phyloP scores from a whole-genome alignment of 1,284 basidiomycete species.

The Sporisorium graminicola region DNA sequence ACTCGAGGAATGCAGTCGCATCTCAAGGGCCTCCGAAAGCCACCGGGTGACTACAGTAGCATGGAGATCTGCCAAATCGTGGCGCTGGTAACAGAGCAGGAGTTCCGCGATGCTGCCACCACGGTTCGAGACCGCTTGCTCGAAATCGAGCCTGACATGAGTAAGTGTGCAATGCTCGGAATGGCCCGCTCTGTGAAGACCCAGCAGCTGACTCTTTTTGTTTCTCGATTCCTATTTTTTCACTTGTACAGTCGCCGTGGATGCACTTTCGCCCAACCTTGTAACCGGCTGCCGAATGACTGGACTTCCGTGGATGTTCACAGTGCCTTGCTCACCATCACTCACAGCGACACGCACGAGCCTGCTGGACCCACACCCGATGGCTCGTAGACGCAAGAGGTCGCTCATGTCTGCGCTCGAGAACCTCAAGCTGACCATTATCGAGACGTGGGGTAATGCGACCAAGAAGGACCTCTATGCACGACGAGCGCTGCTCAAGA shows the following conservation, averaged over 20 bases:
- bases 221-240: background rate
- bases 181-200: background rate
- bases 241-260: conserved; percentile 38
- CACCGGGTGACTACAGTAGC: conserved; percentile 35
- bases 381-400: conserved; percentile 39
- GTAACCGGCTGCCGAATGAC: conserved; percentile 58
- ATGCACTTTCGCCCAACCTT: conserved; percentile 55
- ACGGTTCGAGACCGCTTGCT: conserved; percentile 39
- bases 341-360: conserved; percentile 33
- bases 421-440: conserved; percentile 36
- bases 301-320: conserved; percentile 49
- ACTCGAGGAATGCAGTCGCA: conserved; percentile 34
- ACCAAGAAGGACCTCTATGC: conserved; percentile 41
- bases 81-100: conserved; percentile 20
- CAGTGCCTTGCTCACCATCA: conserved; percentile 51
- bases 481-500: conserved; percentile 25
- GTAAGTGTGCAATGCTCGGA: conserved; percentile 10
- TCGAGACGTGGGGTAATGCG: conserved; percentile 29
- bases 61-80: conserved; percentile 34
- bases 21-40: conserved; percentile 30
- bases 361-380: conserved; percentile 46
- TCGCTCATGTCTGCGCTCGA: conserved; percentile 27
- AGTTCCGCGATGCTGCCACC: conserved; percentile 42
- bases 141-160: conserved; percentile 50
- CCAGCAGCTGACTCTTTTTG: conserved; percentile 1